Evolutionary conservation across 139 green algal species (phyloP).

Genomic region (Choricystis sp.): DNA sequence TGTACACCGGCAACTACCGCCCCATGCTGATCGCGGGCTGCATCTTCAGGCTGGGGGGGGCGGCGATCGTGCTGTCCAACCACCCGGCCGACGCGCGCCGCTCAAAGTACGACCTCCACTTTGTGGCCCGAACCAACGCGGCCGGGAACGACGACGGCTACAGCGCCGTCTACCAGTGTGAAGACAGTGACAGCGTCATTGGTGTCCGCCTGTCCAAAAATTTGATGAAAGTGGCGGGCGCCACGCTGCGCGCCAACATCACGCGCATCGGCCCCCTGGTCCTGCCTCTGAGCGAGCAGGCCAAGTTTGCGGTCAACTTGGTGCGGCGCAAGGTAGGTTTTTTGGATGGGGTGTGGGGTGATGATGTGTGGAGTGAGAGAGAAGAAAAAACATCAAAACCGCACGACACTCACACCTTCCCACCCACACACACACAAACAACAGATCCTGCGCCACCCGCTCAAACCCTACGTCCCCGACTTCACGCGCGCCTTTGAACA

Average conservation of each 20-base stretch:
- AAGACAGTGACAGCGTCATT: conserved; percentile 46
- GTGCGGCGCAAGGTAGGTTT: conserved; percentile 53
- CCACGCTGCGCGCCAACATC: conserved; percentile 80
- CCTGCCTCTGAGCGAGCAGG: conserved; percentile 83
- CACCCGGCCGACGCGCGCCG: conserved; percentile 39
- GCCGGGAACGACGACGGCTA: conserved; percentile 74
- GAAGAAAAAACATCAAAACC: too few species aligned
- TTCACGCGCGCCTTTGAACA: conserved; percentile 44
- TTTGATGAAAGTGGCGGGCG: conserved; percentile 83
- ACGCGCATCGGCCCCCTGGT: conserved; percentile 89
- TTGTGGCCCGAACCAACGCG: conserved; percentile 82
- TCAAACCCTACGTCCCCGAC: conserved; percentile 35
- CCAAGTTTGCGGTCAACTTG: conserved; percentile 83
- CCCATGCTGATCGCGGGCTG: conserved; percentile 96
- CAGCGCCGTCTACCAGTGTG: conserved; percentile 62
- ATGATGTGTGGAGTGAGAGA: too few species aligned
- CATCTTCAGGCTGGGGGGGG: conserved; percentile 85
- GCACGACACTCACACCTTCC: too few species aligned
- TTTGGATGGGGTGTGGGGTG: conserved; percentile 11
- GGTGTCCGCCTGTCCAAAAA: conserved; percentile 78
- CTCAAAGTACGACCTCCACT: conserved; percentile 71
- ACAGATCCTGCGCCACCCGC: conserved; percentile 16
- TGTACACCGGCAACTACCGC: conserved; percentile 69
- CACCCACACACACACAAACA: too few species aligned
- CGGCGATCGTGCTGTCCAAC: conserved; percentile 85